Base-by-base conservation (phyloP, 208 protist genomes). In the Trypanosoma theileri region DNA sequence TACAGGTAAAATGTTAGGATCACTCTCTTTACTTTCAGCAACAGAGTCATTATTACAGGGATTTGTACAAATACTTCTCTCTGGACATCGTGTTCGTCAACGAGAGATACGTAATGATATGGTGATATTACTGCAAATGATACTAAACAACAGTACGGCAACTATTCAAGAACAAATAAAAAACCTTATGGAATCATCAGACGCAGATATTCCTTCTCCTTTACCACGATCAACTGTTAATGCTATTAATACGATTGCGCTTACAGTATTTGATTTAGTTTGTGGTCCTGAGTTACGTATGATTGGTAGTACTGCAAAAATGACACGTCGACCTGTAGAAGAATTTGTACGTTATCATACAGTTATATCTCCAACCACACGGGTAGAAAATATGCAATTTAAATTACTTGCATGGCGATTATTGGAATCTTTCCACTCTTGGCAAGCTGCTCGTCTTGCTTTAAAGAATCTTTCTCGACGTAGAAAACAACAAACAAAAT, bases 351-450 rank as follows among this genome's bases (percentile, higher is more conserved):
- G 85, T 42, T 86, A 82, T 58, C 77, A 84, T 63, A 82, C 80
- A 53, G 78, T 89, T 19, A 63, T 81, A 35, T 89, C 75, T 12
- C 84, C 88, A 14, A 86, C 83, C 28, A 71, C 79, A 59, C 71
- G 84, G 9, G 50, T 65, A 24, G 79, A 84, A 42, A 77, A 82
- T 69, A 56, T 85, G 59, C 73, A 92, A 59, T 89, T 94, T 67
- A 94, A 94, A 59, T 73, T 85, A 10, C 79, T 89, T 59, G 81
- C 80, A 16, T 94, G 85, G 89, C 75, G 89, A 66, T 58, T 90
- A n/a, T 76, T 94, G 17, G 80, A 81, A 61, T 40, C 62, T 52
- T 87, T 91, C 71, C 81, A 76, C 48, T 66, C 63, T 19, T 94
- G 89, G 89, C 86, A 94, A 62, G 73, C 73, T 11, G 63, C 72